Evolutionary conservation across 352 stramenopile genomes (phyloP), one percentile per base, ranked within the genome.

Genomic region (Phytophthora fragariaefolia): DNA sequence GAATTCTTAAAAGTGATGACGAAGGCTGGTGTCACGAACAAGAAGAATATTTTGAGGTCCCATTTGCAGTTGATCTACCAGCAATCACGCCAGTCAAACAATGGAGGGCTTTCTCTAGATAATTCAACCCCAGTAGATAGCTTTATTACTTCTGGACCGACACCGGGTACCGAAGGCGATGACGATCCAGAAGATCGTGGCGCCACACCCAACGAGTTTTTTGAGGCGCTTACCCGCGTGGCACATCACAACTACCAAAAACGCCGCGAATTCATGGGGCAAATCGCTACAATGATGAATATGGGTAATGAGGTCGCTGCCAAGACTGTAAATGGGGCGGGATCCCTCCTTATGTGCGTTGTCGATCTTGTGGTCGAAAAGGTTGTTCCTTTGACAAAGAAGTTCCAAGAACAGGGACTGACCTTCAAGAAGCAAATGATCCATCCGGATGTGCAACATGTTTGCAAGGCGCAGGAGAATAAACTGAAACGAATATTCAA

Each of bases 351-450:
- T 0, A 48, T 54, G 0, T 82, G 79, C 38, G 83, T 93, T 4
- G 59, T 71, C 0, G 83, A 92, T 40, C 67, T 95, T 1, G 82
- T 93, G 0, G 74, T 87, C 3, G 80, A 89, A 18, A 87, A 83
- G 30, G 59, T 95, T 1, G 66, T 92, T 23, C 84, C 84, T 2
- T 75, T 95, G 13, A 88, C 86, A 0, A 89, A 86, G 54, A 91
- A 91, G 51, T 90, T 89, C 60, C 84, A 93, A 49, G 80, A 92
- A 52, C 85, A 93, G 72, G 83, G 83, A 2, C 67, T 95, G 12
- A 90, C 83, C 9, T 95, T 95, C 61, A 95, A 95, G 68, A 92
- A 92, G 36, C 84, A 92, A 77, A 91, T 93, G 80, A 76, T 91
- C 23, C 74, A 91, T 40, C 82, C 83, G 0, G 86, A 95, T 36